Percentiles rank a stretch among this genome's conserved stretches.
These are phyloP conservation scores for Plectranthus barbatus DNA, from an alignment of 257 asterid genomes.

Conservation along the genomic window DNA sequence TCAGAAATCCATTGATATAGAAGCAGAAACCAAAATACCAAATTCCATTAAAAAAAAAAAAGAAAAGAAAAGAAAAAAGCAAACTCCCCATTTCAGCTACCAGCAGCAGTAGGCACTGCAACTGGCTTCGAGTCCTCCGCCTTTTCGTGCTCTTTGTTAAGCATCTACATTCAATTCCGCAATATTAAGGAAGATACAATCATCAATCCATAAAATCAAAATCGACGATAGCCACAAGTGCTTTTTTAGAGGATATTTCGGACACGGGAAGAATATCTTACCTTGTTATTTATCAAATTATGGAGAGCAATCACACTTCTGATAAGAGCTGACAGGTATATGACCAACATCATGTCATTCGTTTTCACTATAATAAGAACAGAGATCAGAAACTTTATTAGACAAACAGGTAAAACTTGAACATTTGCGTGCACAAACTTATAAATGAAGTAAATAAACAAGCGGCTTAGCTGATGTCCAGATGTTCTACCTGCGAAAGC, in stretches of 20 bases:
- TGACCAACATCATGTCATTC: constrained; percentile 94
- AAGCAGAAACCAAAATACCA: background rate
- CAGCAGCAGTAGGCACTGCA: constrained; percentile 55
- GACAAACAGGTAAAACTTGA: background rate
- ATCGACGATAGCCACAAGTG: background rate
- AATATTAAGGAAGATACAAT: too few relatives aligned
- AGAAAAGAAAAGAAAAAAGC: background rate
- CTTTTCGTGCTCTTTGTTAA: constrained; percentile 93
- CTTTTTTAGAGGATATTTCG: background rate
- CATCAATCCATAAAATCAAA: background rate
- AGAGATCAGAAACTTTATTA: background rate
- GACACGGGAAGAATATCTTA: constrained; percentile 21
- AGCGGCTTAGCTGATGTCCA: background rate
- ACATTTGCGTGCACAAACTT: background rate
- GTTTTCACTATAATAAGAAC: constrained; percentile 63
- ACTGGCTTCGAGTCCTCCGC: constrained; percentile 80
- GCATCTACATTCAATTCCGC: constrained; percentile 53
- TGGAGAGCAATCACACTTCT: constrained; percentile 93
- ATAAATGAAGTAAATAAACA: background rate
- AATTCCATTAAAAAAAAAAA: background rate
- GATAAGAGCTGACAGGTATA: constrained; percentile 83
- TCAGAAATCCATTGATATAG: background rate
- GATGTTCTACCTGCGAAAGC: constrained; percentile 65
- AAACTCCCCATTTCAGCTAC: constrained; percentile 33
- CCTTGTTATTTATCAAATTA: constrained; percentile 92